Evolutionary conservation across 345 rosid species (phyloP).

Genomic region (Gossypium herbaceum): DNA sequence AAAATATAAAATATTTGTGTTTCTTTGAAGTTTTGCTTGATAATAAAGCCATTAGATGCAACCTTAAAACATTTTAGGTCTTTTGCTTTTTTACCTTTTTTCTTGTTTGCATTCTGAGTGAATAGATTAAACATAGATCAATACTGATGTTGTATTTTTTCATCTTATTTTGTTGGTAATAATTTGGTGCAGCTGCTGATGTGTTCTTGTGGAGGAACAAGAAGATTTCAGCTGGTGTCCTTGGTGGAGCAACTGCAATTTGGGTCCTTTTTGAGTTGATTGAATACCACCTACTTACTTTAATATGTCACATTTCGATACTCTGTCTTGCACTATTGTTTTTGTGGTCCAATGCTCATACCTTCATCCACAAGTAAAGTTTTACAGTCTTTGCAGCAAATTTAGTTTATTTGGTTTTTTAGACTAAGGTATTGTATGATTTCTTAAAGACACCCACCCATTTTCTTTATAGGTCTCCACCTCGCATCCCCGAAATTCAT

Average conservation of each 20-base stretch:
- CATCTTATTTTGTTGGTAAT: background rate
- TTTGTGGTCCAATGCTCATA: slow-evolving; percentile 69
- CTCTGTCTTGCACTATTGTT: slow-evolving; percentile 58
- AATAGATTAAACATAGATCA: background rate
- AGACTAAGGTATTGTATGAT: background rate
- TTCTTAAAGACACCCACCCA: background rate
- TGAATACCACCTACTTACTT: slow-evolving; percentile 72
- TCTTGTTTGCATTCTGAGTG: background rate
- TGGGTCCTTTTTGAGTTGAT: slow-evolving; percentile 78
- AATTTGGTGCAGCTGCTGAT: slow-evolving; percentile 69
- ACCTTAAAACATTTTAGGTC: background rate
- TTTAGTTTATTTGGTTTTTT: background rate
- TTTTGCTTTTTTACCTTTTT: background rate
- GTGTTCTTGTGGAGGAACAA: slow-evolving; percentile 91
- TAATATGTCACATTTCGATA: slow-evolving; percentile 62
- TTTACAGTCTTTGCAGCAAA: background rate
- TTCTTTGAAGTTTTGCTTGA: background rate
- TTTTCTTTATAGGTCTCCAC: slow-evolving; percentile 43
- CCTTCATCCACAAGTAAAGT: slow-evolving; percentile 61
- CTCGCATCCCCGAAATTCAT: slow-evolving; percentile 67
- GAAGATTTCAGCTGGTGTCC: slow-evolving; percentile 60
- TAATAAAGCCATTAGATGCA: background rate
- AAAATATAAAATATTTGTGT: background rate
- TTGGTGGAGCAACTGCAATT: slow-evolving; percentile 58
- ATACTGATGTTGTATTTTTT: background rate